Evolutionary conservation across 2,329 filamentous ascomycete genomes (phyloP).

Genomic region (Aquanectria penicillioides): DNA sequence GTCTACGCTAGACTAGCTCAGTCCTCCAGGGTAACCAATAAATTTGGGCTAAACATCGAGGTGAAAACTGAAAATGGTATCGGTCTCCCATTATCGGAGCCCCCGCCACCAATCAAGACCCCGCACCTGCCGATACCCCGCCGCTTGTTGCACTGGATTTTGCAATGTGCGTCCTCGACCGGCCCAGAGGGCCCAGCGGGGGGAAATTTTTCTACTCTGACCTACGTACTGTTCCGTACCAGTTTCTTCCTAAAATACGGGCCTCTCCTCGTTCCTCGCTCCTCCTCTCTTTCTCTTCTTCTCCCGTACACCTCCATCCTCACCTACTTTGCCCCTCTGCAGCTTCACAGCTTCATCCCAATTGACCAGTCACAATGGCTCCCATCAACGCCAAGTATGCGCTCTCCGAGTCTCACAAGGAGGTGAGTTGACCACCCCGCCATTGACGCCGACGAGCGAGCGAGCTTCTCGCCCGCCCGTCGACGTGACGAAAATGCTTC

Average conservation of each 20-base stretch:
- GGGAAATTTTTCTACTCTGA: conserved; percentile 31
- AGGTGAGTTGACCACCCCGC: conserved; percentile 51
- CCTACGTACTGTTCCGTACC: conserved; percentile 26
- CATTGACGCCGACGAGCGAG: conserved; percentile 32
- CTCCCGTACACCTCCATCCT: neutral
- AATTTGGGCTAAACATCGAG: too few species aligned
- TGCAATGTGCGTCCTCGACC: conserved; percentile 2
- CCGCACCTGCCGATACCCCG: conserved; percentile 37
- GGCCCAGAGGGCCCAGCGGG: conserved; percentile 10
- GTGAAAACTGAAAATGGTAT: conserved; percentile 2
- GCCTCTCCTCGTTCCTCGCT: conserved; percentile 10
- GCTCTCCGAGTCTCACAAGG: conserved; percentile 64
- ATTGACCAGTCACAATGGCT: conserved; percentile 50
- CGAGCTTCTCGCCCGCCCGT: neutral
- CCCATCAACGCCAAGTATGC: conserved; percentile 59
- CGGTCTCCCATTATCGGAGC: conserved; percentile 31
- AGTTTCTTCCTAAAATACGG: conserved; percentile 24
- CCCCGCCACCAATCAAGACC: conserved; percentile 35
- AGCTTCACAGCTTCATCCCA: conserved; percentile 10
- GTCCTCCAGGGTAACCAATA: too few species aligned
- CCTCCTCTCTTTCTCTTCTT: conserved; percentile 16
- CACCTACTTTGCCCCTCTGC: neutral
- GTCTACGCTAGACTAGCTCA: too few species aligned
- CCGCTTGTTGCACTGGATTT: conserved; percentile 21
- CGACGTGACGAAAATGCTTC: neutral